Base-by-base conservation (phyloP, 805 yeast species). In the Saturnispora silvae region DNA sequence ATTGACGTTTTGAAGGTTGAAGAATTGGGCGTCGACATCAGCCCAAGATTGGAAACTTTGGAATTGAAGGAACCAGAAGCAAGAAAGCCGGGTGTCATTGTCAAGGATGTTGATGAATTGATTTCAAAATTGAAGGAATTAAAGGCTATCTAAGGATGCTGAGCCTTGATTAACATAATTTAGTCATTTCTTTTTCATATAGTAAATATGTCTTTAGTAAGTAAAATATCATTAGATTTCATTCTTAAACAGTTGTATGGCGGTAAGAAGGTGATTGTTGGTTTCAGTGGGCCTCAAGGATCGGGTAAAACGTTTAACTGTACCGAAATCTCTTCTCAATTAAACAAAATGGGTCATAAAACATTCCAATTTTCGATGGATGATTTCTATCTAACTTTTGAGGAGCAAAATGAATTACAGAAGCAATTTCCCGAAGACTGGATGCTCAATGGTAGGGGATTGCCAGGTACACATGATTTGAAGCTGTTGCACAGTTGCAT, bases 401-500 rank as follows among this genome's bases (percentile, higher is more conserved):
- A 51, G 6, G 78, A 77, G 15, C 96, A 85, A 51, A 42, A 40
- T 19, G 41, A 43, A 23, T 51, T 86, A 18, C 67, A 70, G 1
- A 27, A 43, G 5, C 37, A 42, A 11, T 58, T 62, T 41, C 52
- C 62, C 1, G 66, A 58, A 11, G 56, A 57, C 51, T 53, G 58
- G 25, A 59, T 89, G 33, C 50, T 84, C 14, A 48, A 53, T 24
- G 95, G 95, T 3, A 62, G 97, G 19, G 97, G 97, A 0, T 65
- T 83, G 13, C 97, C 97, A 0, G 96, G 96, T 0, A 89, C 97
- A 0, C 98, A 89, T 54, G 96, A 89, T 51, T 50, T 82, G 14
- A 47, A 45, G 1, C 49, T 81, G 11, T 52, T 66, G n/a, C 32
- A 44, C 5, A 45, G 56, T 6, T 54, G 67, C 5, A 45, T 81